Evolutionary conservation across 352 stramenopile genomes (phyloP).

Genomic region (Pythium grandisporangium): DNA sequence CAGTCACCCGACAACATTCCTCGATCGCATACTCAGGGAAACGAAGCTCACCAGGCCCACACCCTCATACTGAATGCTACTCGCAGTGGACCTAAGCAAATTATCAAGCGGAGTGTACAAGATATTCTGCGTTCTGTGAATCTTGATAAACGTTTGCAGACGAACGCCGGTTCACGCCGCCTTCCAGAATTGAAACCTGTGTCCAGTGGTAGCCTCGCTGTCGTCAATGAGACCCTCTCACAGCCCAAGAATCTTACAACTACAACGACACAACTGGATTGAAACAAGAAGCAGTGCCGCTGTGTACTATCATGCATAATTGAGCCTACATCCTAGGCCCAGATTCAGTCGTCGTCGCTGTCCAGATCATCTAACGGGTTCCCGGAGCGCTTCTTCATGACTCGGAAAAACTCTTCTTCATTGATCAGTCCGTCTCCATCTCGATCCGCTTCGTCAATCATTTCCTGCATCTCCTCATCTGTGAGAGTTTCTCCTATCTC

Average conservation of each 20-base stretch:
- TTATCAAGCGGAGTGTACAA: slow-evolving; percentile 68
- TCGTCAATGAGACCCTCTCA: slow-evolving; percentile 19
- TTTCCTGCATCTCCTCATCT: slow-evolving; percentile 87
- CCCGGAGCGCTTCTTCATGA: slow-evolving; percentile 94
- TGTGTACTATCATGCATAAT: not conserved
- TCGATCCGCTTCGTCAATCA: slow-evolving; percentile 94
- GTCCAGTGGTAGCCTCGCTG: too few species aligned
- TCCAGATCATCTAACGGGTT: slow-evolving; percentile 89
- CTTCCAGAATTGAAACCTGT: too few species aligned
- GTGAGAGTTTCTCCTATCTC: slow-evolving; percentile 71
- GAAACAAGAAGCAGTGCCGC: not conserved
- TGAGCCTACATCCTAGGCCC: not conserved
- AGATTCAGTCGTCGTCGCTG: slow-evolving; percentile 78
- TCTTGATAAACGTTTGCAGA: too few species aligned
- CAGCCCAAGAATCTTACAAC: slow-evolving; percentile 17
- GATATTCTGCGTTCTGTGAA: slow-evolving; percentile 63
- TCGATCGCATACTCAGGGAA: not conserved
- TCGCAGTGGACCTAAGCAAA: too few species aligned
- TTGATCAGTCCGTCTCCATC: slow-evolving; percentile 92
- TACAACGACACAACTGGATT: not conserved
- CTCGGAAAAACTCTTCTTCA: slow-evolving; percentile 92
- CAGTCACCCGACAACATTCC: too few species aligned
- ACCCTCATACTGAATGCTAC: too few species aligned
- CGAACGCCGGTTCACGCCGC: too few species aligned
- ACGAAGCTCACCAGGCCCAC: not conserved